A percentile compares a stretch with the other conserved stretches of the same genome.
Evolutionary conservation across 1,139 yeast species (phyloP).

Genomic region (Yamadazyma kanchanaburiensis): DNA sequence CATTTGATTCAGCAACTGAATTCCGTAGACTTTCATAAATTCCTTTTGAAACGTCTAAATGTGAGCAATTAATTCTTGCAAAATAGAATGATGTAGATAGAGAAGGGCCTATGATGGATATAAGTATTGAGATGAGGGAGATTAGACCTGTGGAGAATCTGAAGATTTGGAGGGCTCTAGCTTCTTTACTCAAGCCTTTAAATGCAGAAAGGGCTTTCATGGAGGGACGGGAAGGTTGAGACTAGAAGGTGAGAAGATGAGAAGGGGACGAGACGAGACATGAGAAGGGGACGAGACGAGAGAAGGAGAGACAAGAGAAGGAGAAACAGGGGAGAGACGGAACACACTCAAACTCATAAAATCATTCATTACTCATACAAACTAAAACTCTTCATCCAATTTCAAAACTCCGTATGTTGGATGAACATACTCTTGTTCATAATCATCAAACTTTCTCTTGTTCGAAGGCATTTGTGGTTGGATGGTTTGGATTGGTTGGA

Average conservation of each 20-base stretch:
- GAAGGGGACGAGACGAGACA: no score
- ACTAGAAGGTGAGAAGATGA: no score
- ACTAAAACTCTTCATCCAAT: conserved; percentile 45
- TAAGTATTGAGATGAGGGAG: conserved; percentile 20
- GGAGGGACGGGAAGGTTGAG: background rate
- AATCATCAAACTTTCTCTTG: conserved; percentile 42
- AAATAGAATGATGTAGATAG: conserved; percentile 25
- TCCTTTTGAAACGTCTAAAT: conserved; percentile 49
- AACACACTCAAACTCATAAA: no score
- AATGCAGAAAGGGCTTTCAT: conserved; percentile 13
- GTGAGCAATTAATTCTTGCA: conserved; percentile 45
- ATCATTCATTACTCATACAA: no score
- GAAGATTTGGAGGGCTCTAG: conserved; percentile 25
- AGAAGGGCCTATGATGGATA: conserved; percentile 29
- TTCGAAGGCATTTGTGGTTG: conserved; percentile 3
- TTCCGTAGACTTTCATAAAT: conserved; percentile 43
- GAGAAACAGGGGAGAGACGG: no score
- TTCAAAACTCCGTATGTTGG: conserved; percentile 40
- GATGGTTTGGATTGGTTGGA: conserved; percentile 4
- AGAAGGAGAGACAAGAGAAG: no score
- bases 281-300: no score
- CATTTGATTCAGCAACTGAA: conserved; percentile 22
- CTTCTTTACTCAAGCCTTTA: conserved; percentile 26
- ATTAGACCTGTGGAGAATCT: conserved; percentile 24
- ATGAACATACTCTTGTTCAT: conserved; percentile 12